Base-by-base conservation (phyloP, 208 protist genomes). In the Trypanosoma brucei region DNA sequence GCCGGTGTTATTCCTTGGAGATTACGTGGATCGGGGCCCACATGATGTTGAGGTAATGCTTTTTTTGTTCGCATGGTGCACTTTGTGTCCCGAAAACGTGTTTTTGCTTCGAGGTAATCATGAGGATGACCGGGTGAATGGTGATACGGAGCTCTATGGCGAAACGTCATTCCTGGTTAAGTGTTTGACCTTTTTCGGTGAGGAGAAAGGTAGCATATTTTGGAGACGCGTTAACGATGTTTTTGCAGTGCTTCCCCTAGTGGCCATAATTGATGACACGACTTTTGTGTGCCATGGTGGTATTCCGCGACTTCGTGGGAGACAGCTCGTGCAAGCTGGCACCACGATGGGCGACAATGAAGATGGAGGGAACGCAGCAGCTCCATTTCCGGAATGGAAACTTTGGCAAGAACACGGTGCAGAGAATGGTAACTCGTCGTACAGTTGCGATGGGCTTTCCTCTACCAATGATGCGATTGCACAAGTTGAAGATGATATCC, bases 11-110 rank as follows among this genome's bases (percentile, higher is more conserved):
- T 98, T 99, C 70, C 79, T 99, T 9, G 98, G 92, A 40, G 94
- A 99, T 75, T 99, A 98, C 73, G 95, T 99, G 6, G 97, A 98
- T 71, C 72, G 91, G 49, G 97, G 97, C 2, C 66, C 62, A 30
- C 73, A 93, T 70, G 80, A 81, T 49, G 85, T 94, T 40, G 81
- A 96, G 62, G 72, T 89, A 49, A 44, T 86, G 55, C 62, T 88
- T 55, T 65, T 75, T 33, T 74, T 97, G n/a, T 69, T 93, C 42
- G 75, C 85, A 30, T 84, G 84, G 71, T 69, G 76, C 35, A 68
- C 80, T 34, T 64, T 94, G 8, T 77, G 72, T 7, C 89, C 91
- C 22, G 30, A 61, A 4, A 76, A 65, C 37, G 75, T 97, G 52
- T 75, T 88, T 48, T 79, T 97, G 30, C 70, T 97, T 34, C 81